Evolutionary conservation across 495 filamentous ascomycete species (phyloP), one percentile per base, ranked within the genome.

Genomic region (Margaritispora aquatica): DNA sequence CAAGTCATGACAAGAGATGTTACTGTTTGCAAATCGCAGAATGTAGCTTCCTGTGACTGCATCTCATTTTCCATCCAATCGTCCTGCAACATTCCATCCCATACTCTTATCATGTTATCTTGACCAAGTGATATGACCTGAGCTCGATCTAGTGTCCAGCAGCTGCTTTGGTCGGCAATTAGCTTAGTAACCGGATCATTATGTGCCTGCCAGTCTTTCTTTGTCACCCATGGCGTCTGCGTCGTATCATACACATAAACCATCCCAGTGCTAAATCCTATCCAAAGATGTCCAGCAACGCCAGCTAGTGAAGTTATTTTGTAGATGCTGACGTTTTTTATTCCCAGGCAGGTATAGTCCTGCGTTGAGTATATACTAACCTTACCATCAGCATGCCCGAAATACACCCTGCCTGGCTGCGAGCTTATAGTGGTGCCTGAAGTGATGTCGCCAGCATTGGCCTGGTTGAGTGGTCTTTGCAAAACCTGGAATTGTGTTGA

Each of bases 201-300:
- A 71, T 96, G 92, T 27, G 91, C 93, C 61, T 84, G 82, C 93
- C 93, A 98, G 63, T 96, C 91, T 73, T 98, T 98, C 74, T 87
- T 87, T 15, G 93, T 85, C 7, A 75, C 80, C 94, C 94, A 98
- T 0, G 95, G 94, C 31, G 82, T 86, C 23, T 83, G 80, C 8
- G 71, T 80, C 26, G 89, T 87, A 67, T 97, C 92, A 68, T 96
- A 98, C 13, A 97, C 88, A 61, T 90, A 91, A 26, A 96, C 84
- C 84, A 88, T 96, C n/a, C 94, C 94, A 1, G 88, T 96, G 67
- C 92, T 96, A 72, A 90, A 97, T 7, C 84, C 95, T 31, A 92
- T 90, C 94, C 94, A 98, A 9, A 98, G 80, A 69, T 90, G 83
- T 60, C 85, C 82, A 0, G 92, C 93, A 9, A 91, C 88, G 8